phyloP scores from a whole-genome alignment of 768 basidiomycete species.

The Auriscalpium vulgare region DNA sequence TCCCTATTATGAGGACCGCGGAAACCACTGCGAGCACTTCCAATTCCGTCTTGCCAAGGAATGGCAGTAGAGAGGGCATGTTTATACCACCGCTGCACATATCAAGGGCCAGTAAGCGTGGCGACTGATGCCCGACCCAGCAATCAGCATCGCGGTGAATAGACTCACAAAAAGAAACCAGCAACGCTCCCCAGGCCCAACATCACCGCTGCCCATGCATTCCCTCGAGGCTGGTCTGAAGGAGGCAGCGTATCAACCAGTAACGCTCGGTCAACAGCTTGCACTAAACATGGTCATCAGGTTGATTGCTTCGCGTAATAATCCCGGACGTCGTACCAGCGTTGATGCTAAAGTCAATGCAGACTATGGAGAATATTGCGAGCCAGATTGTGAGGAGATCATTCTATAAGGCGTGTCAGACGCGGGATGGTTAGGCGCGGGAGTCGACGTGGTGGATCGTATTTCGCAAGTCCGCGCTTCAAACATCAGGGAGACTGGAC shows the following conservation, averaged over 20 bases:
- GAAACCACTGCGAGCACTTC: constrained; percentile 76
- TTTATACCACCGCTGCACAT: constrained; percentile 69
- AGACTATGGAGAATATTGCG: constrained; percentile 64
- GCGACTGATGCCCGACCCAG: too few relatives aligned
- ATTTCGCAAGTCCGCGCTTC: too few relatives aligned
- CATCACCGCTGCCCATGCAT: constrained; percentile 97
- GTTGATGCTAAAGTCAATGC: constrained; percentile 60
- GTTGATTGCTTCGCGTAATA: constrained; percentile 21
- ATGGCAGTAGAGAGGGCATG: constrained; percentile 60
- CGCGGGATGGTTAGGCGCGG: too few relatives aligned
- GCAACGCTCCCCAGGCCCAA: constrained; percentile 76
- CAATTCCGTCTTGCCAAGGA: constrained; percentile 72
- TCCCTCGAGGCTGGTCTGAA: constrained; percentile 69
- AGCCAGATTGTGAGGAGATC: constrained; percentile 63
- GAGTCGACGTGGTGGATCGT: too few relatives aligned
- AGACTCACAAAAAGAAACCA: constrained; percentile 79
- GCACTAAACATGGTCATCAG: constrained; percentile 38
- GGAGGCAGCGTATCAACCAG: constrained; percentile 81
- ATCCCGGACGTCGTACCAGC: constrained; percentile 28
- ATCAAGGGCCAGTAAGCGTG: neutral
- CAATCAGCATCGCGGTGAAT: neutral
- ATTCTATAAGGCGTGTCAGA: constrained; percentile 37
- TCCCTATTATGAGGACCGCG: constrained; percentile 51
- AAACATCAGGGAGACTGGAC: constrained; percentile 1
- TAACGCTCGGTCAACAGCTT: constrained; percentile 85